phyloP scores from a whole-genome alignment of 2,329 filamentous ascomycete genomes.

The Phaeophleospora eucalypticola region DNA sequence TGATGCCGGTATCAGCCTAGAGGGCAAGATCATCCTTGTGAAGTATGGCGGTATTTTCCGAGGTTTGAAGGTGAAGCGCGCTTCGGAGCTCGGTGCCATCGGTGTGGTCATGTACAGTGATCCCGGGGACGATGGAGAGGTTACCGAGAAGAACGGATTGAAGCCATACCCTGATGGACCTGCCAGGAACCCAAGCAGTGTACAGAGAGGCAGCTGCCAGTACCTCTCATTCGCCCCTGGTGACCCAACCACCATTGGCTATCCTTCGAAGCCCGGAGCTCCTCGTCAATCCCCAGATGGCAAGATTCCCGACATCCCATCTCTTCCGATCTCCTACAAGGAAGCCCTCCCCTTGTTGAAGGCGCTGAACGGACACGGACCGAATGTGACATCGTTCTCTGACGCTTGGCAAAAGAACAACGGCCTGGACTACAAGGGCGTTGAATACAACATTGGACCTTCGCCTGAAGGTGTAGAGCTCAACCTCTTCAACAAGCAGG shows the following conservation, averaged over 20 bases:
- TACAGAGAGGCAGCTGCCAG: conserved; percentile 83
- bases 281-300: conserved; percentile 67
- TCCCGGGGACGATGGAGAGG: conserved; percentile 79
- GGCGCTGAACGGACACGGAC: conserved; percentile 84
- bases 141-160: conserved; percentile 77
- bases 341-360: conserved; percentile 86
- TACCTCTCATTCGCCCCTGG: conserved; percentile 54
- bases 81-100: conserved; percentile 83
- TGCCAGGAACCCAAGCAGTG: conserved; percentile 79
- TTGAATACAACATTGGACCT: conserved; percentile 81
- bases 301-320: conserved; percentile 79
- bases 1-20: conserved; percentile 67
- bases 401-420: conserved; percentile 58
- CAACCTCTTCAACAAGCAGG: conserved; percentile 48
- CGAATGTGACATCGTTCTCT: conserved; percentile 69
- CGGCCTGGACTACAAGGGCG: conserved; percentile 73
- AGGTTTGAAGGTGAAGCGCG: conserved; percentile 87
- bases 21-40: conserved; percentile 81
- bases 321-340: conserved; percentile 80
- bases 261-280: conserved; percentile 85
- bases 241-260: conserved; percentile 88
- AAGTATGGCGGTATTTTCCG: conserved; percentile 86
- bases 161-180: conserved; percentile 79
- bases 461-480: conserved; percentile 63
- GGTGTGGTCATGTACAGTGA: conserved; percentile 83